phyloP scores from a whole-genome alignment of 768 basidiomycete species.

The Pulveroboletus sp. region DNA sequence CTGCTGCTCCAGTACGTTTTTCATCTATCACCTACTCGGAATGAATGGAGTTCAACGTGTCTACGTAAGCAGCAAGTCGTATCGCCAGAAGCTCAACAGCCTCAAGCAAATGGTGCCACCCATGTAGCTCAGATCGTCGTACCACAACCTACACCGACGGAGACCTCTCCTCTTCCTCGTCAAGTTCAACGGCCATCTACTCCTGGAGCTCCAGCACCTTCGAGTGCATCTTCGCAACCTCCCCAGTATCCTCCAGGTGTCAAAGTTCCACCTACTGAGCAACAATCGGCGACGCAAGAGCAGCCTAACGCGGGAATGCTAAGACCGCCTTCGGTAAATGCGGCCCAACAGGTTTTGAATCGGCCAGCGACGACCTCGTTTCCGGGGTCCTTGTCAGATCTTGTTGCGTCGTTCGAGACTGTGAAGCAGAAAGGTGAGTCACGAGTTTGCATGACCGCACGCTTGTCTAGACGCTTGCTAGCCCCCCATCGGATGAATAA shows the following conservation, averaged over 20 bases:
- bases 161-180: slow-evolving; percentile 47
- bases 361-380: slow-evolving; percentile 48
- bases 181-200: slow-evolving; percentile 41
- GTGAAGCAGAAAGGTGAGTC: slow-evolving; percentile 93
- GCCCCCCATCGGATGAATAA: slow-evolving; percentile 83
- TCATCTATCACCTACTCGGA: slow-evolving; percentile 2
- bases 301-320: slow-evolving; percentile 40
- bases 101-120: slow-evolving; percentile 33
- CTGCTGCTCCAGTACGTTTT: slow-evolving; percentile 39
- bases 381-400: slow-evolving; percentile 84
- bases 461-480: slow-evolving; percentile 21
- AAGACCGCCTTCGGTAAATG: slow-evolving; percentile 50
- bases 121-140: slow-evolving; percentile 22
- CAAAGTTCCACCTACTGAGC: slow-evolving; percentile 48
- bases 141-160: slow-evolving; percentile 33
- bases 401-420: slow-evolving; percentile 91
- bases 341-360: slow-evolving; percentile 39
- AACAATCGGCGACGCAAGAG: slow-evolving; percentile 26
- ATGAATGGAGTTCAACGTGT: slow-evolving; percentile 16
- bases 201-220: slow-evolving; percentile 15
- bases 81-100: slow-evolving; percentile 36
- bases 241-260: slow-evolving; percentile 70
- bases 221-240: slow-evolving; percentile 24
- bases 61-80: slow-evolving; percentile 33
- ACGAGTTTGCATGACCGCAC: not conserved